Conservation (phyloP, 768 basidiomycete genomes). For the Pleurotus salmoneostramineus region DNA sequence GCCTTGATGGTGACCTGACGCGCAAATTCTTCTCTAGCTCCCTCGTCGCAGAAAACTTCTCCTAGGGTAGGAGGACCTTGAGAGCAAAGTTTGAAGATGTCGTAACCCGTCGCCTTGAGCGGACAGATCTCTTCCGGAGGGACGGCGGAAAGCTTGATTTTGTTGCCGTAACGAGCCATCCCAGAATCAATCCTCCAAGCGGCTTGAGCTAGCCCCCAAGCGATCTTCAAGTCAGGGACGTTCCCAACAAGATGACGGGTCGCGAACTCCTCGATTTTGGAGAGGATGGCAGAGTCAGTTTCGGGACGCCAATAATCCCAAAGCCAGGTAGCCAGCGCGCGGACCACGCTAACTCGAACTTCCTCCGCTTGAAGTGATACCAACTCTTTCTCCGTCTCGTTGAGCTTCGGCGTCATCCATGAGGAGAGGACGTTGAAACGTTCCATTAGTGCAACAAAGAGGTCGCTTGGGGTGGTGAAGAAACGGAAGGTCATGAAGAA, state of each 20-base stretch:
- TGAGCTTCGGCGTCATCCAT: slow-evolving; percentile 19
- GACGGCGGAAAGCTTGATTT: neutral
- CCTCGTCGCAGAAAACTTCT: slow-evolving; percentile 28
- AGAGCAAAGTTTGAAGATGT: slow-evolving; percentile 12
- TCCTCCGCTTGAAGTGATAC: slow-evolving; percentile 39
- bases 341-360: slow-evolving; percentile 55
- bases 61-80: slow-evolving; percentile 21
- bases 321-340: slow-evolving; percentile 67
- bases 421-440: slow-evolving; percentile 44
- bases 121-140: neutral
- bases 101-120: slow-evolving; percentile 18
- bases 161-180: slow-evolving; percentile 5
- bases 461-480: slow-evolving; percentile 48
- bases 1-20: slow-evolving; percentile 38
- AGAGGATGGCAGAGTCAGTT: slow-evolving; percentile 40
- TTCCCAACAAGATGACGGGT: neutral
- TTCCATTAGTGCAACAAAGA: slow-evolving; percentile 33
- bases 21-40: slow-evolving; percentile 39
- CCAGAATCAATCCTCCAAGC: slow-evolving; percentile 8
- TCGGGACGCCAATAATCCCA: slow-evolving; percentile 61
- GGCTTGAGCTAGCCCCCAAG: slow-evolving; percentile 3
- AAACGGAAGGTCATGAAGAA: slow-evolving; percentile 75
- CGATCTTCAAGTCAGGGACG: neutral
- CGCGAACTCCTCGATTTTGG: slow-evolving; percentile 1
- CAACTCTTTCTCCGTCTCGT: slow-evolving; percentile 27